Evolutionary conservation across 106 monocot genomes (phyloP).

Genomic region (Apostasia shenzhenica): DNA sequence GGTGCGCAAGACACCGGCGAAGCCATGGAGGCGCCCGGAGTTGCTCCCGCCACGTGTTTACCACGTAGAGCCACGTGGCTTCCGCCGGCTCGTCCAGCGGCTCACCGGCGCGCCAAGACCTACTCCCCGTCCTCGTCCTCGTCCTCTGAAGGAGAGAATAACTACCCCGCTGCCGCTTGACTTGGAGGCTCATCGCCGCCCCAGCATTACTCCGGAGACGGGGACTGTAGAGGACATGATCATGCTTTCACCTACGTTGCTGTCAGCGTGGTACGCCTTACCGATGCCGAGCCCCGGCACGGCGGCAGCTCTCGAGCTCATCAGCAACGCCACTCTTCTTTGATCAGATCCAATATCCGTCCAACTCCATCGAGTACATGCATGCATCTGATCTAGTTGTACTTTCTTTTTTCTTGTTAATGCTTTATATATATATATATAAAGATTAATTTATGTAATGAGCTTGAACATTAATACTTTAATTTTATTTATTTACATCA

Average conservation of each 20-base stretch:
- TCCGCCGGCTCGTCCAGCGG: conserved; percentile 44
- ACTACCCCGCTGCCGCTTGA: conserved; percentile 7
- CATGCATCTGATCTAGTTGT: too few species aligned
- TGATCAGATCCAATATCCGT: too few species aligned
- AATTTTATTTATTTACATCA: too few species aligned
- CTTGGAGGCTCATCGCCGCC: neutral
- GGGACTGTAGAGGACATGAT: neutral
- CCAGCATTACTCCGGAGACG: neutral
- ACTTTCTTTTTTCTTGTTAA: too few species aligned
- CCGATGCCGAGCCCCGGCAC: conserved; percentile 34
- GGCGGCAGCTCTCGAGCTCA: conserved; percentile 11
- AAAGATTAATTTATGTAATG: too few species aligned
- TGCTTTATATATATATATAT: too few species aligned
- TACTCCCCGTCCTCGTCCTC: neutral
- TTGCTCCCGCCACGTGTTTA: conserved; percentile 32
- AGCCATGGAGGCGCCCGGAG: conserved; percentile 28
- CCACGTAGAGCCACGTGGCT: conserved; percentile 38
- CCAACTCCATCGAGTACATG: too few species aligned
- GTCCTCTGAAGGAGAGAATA: neutral
- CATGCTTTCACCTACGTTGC: conserved; percentile 13
- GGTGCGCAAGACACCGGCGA: conserved; percentile 30
- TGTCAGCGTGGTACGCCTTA: conserved; percentile 17
- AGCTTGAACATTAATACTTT: too few species aligned
- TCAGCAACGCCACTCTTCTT: too few species aligned
- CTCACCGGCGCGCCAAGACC: conserved; percentile 26